Base-by-base conservation (phyloP, 441 rosid species). In the Populus hybrid region DNA sequence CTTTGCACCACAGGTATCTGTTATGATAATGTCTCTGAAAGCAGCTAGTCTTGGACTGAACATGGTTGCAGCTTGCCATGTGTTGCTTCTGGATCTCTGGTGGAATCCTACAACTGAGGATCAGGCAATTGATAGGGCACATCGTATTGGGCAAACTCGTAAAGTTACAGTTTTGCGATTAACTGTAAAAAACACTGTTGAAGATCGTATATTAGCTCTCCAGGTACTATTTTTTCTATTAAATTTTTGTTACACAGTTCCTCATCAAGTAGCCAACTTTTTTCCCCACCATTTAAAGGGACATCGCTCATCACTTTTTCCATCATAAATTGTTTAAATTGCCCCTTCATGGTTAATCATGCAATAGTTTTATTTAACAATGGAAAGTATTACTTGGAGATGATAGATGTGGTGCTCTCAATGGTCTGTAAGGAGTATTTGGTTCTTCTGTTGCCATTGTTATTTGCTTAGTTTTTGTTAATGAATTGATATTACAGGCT, bases 41-140 rank as follows among this genome's bases (percentile, higher is more conserved):
- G 99, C 99, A 77, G 97, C 97, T 23, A 95, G 97, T 84, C 97
- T 95, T 69, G 99, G 97, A 84, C 86, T 95, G 21, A 95, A 95
- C 85, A 90, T 95, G 99, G 99, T 95, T 73, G 94, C 97, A 35
- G 99, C 99, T 72, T 90, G 92, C 80, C 97, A 76, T 83, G 99
- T 95, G 78, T 81, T 95, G 63, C 87, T 95, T 73, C 86, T 95
- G 72, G 99, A 95, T 81, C 89, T 95, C 9, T 95, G 99, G 99
- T 95, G 99, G 99, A 95, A 95, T 82, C 98, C 98, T 18, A 95
- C 97, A 14, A 95, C 98, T 14, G 98, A 95, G 83, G 98, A 95
- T 85, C 97, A 95, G 78, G 99, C 99, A 79, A 86, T 93, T 35
- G 99, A 95, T 84, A 90, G 99, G 87, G 99, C 99, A 50, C 99